Evolutionary conservation across 1,284 basidiomycete genomes (phyloP), one percentile per base, ranked within the genome.

Genomic region (Sporisorium reilianum): DNA sequence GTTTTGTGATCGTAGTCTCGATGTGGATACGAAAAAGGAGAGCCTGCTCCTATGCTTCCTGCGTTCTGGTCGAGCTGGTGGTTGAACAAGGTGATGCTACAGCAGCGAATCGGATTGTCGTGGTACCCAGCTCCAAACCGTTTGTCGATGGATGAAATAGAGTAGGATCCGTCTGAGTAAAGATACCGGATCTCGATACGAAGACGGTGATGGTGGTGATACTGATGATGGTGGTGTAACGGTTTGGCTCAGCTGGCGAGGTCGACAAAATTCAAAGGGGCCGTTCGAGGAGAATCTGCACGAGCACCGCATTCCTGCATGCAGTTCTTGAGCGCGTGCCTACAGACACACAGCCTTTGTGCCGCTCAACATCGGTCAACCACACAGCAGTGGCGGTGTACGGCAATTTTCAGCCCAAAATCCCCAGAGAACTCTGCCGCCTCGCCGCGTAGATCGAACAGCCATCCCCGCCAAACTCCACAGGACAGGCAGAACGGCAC

Each of bases 241-340:
- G 12, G 25, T 10, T 14, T 8, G 18, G 26, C 16, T 8, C 22
- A 25, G 45, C 5, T 18, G 28, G 26, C 16, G 14, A 32, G 10
- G 9, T 34, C 48, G 32, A 36, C n/a, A 36, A n/a, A 20, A 7
- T 28, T 6, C 16, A 26, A 50, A 25, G 32, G 16, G 40, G 25
- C 40, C 22, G 36, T 30, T 5, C 36, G 12, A 28, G 12, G 20
- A 18, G 6, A 40, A 52, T 38, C 44, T 64, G 62, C 55, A 53
- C 32, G 44, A 64, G 55, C 62, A 64, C 62, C 14, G 62, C 62
- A 56, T 38, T 64, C 12, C 50, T 64, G 62, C 62, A 57, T 57
- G 36, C 25, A 57, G 22, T 22, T 23, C 28, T 30, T 9, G 34
- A 10, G 23, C 32, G 18, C 11, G n/a, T n/a, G n/a, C n/a, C n/a